Conservation (phyloP, 1,284 basidiomycete genomes). For the Entoloma clypeatum region DNA sequence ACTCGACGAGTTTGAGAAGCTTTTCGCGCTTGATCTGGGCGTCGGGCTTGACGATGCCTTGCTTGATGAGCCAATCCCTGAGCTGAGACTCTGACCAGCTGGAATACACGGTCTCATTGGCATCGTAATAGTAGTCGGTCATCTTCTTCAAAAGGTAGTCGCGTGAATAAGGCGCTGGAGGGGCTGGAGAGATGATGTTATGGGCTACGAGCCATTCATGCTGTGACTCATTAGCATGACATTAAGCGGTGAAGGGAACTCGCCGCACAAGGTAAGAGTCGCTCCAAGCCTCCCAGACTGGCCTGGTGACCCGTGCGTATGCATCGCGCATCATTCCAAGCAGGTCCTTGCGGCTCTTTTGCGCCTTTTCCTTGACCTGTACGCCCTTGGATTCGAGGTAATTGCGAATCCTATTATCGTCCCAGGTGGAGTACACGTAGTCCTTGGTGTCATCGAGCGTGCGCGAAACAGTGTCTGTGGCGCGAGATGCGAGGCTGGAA, state of each 20-base stretch:
- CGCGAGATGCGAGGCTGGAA: constrained; percentile 35
- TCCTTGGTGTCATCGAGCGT: constrained; percentile 75
- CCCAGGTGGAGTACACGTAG: constrained; percentile 87
- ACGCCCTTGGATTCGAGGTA: constrained; percentile 78
- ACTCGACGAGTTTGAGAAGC: constrained; percentile 69
- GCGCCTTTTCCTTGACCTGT: constrained; percentile 56
- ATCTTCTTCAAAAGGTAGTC: constrained; percentile 70
- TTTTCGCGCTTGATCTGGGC: constrained; percentile 73
- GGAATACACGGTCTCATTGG: constrained; percentile 59
- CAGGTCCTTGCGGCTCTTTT: constrained; percentile 66
- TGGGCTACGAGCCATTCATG: constrained; percentile 81
- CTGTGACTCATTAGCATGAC: constrained; percentile 32
- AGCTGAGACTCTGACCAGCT: constrained; percentile 70
- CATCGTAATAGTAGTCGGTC: constrained; percentile 75
- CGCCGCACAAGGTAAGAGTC: constrained; percentile 73
- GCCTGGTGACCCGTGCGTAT: constrained; percentile 59
- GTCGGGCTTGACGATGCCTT: constrained; percentile 66
- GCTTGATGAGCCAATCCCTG: constrained; percentile 69
- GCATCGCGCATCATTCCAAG: constrained; percentile 63
- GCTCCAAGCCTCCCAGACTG: constrained; percentile 82
- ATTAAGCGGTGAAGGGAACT: background rate
- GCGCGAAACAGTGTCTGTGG: constrained; percentile 53
- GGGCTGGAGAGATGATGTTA: constrained; percentile 49
- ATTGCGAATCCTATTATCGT: constrained; percentile 63
- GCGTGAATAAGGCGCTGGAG: constrained; percentile 58